phyloP scores from a whole-genome alignment of 129 eudicot species.

The Pulicaria dysenterica region DNA sequence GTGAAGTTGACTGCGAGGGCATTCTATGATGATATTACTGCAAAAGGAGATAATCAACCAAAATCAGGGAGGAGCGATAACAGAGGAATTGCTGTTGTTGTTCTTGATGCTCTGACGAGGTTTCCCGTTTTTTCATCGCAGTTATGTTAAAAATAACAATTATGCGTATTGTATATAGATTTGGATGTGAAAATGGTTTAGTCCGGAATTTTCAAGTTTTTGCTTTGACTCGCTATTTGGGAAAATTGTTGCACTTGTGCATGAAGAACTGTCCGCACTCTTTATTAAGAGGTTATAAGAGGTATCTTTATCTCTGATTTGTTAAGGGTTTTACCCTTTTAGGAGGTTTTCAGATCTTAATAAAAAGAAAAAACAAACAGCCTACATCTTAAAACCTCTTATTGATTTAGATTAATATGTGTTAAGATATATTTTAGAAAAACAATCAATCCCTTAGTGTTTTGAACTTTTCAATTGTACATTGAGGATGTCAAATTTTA shows the following conservation, averaged over 20 bases:
- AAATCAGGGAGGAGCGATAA: slow-evolving; percentile 84
- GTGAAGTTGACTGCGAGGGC: slow-evolving; percentile 94
- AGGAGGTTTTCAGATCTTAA: too few relatives aligned
- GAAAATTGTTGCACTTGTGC: not conserved
- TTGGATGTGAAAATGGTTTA: too few relatives aligned
- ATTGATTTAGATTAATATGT: too few relatives aligned
- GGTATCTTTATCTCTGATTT: too few relatives aligned
- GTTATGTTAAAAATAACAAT: not conserved
- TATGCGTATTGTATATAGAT: not conserved
- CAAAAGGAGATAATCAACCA: slow-evolving; percentile 84
- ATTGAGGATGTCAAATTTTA: not conserved
- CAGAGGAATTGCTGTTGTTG: slow-evolving; percentile 89
- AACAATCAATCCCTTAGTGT: not conserved
- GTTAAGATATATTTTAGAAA: too few relatives aligned
- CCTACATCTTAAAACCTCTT: too few relatives aligned
- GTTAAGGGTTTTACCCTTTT: too few relatives aligned
- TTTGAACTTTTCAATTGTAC: not conserved
- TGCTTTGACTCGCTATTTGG: too few relatives aligned
- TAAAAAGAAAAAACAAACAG: too few relatives aligned
- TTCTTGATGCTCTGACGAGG: slow-evolving; percentile 97
- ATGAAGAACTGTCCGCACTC: not conserved
- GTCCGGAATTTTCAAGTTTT: too few relatives aligned
- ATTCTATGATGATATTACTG: slow-evolving; percentile 82
- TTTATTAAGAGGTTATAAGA: too few relatives aligned
- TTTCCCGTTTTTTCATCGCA: slow-evolving; percentile 1